phyloP scores from a whole-genome alignment of 495 filamentous ascomycete species.

The Cladorrhinum samala region DNA sequence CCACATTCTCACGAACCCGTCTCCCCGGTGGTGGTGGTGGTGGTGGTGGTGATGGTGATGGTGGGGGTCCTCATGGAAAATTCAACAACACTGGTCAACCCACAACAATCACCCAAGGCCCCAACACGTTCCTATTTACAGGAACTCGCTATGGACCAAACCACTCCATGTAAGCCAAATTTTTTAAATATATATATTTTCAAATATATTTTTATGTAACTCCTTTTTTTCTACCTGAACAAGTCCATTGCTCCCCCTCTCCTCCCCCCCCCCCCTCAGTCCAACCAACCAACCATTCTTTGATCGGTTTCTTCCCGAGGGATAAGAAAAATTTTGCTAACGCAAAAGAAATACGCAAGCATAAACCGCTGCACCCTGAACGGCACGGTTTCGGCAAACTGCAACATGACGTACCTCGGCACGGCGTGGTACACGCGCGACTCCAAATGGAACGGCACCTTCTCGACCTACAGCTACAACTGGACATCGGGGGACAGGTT shows the following conservation, averaged over 20 bases:
- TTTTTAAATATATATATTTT: too few relatives aligned
- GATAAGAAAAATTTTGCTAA: too few relatives aligned
- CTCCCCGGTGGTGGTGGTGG: background rate
- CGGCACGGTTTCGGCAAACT: conserved; percentile 16
- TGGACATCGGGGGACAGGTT: conserved; percentile 25
- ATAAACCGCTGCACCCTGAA: conserved; percentile 20
- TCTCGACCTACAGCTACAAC: conserved; percentile 22
- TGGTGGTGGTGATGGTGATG: too few relatives aligned
- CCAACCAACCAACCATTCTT: too few relatives aligned
- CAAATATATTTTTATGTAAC: too few relatives aligned
- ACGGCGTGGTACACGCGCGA: conserved; percentile 19
- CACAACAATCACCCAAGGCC: conserved; percentile 26
- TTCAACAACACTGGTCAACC: conserved; percentile 17
- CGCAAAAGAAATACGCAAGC: conserved; percentile 7
- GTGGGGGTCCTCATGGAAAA: too few relatives aligned
- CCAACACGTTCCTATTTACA: conserved; percentile 22
- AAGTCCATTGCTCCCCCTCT: too few relatives aligned
- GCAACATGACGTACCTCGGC: conserved; percentile 23
- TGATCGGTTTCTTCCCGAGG: too few relatives aligned
- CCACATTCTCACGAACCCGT: background rate
- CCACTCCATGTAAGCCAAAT: too few relatives aligned
- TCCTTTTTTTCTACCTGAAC: too few relatives aligned
- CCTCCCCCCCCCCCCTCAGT: too few relatives aligned
- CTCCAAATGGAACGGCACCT: conserved; percentile 19
- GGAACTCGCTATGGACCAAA: conserved; percentile 11